phyloP scores from a whole-genome alignment of 768 basidiomycete species.

The Phanerochaete sordida region DNA sequence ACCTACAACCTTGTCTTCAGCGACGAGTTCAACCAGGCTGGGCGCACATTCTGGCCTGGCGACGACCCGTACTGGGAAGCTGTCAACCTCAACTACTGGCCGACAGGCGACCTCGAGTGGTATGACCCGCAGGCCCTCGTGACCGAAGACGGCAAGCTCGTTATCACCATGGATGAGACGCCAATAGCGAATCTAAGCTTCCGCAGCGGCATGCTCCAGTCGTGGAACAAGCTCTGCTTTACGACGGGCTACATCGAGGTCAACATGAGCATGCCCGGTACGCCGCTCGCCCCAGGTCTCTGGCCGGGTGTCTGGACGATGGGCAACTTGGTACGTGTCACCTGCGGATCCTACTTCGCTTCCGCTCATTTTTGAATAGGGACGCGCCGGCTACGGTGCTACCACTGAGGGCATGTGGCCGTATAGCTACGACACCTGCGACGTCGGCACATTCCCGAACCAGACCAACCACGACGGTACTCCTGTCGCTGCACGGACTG shows the following conservation, averaged over 20 bases:
- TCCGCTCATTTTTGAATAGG: slow-evolving; percentile 39
- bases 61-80: slow-evolving; percentile 90
- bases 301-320: slow-evolving; percentile 91
- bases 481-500: slow-evolving; percentile 57
- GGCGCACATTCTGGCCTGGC: slow-evolving; percentile 70
- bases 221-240: slow-evolving; percentile 96
- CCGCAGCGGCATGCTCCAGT: slow-evolving; percentile 74
- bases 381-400: slow-evolving; percentile 84
- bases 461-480: slow-evolving; percentile 61
- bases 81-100: slow-evolving; percentile 80
- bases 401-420: slow-evolving; percentile 85
- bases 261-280: slow-evolving; percentile 71
- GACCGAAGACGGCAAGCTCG: slow-evolving; percentile 73
- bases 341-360: background rate
- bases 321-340: slow-evolving; percentile 53
- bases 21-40: slow-evolving; percentile 78
- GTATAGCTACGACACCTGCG: slow-evolving; percentile 81
- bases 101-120: slow-evolving; percentile 82
- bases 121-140: slow-evolving; percentile 74
- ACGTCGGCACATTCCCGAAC: slow-evolving; percentile 81
- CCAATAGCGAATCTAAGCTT: slow-evolving; percentile 80
- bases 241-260: slow-evolving; percentile 90
- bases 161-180: slow-evolving; percentile 73
- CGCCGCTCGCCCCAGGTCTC: slow-evolving; percentile 56
- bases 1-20: slow-evolving; percentile 84